phyloP scores from a whole-genome alignment of 2,329 filamentous ascomycete genomes.

The Xylariaceae sp. region DNA sequence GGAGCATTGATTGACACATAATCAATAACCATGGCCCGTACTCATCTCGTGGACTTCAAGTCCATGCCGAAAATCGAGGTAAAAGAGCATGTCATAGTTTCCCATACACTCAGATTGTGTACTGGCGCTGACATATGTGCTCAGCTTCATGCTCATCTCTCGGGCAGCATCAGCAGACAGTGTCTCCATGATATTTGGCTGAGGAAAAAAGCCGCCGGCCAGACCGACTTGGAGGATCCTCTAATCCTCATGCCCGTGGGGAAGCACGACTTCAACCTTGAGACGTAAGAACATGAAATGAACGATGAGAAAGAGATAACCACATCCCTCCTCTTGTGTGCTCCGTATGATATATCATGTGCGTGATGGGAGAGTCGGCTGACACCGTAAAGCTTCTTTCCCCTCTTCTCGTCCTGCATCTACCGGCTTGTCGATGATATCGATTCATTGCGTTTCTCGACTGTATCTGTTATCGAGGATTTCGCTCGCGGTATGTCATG shows the following conservation, averaged over 20 bases:
- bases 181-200: slow-evolving; percentile 71
- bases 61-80: slow-evolving; percentile 24
- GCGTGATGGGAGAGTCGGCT: background rate
- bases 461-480: slow-evolving; percentile 56
- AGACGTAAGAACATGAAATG: slow-evolving; percentile 47
- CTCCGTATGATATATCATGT: background rate
- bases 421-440: slow-evolving; percentile 66
- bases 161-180: slow-evolving; percentile 53
- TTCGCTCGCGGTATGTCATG: slow-evolving; percentile 48
- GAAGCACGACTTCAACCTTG: slow-evolving; percentile 66
- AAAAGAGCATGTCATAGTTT: background rate
- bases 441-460: slow-evolving; percentile 55
- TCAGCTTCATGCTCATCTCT: slow-evolving; percentile 14
- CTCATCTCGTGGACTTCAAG: slow-evolving; percentile 15
- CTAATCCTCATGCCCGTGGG: slow-evolving; percentile 60
- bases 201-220: slow-evolving; percentile 47
- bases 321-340: background rate
- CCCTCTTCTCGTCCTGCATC: slow-evolving; percentile 72
- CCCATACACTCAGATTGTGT: no score
- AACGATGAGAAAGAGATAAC: no score
- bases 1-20: background rate
- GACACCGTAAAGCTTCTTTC: slow-evolving; percentile 57
- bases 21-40: background rate
- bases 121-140: no score
- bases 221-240: slow-evolving; percentile 60